These are phyloP conservation scores for Perkinsus chesapeaki DNA, from an alignment of 169 alveolate genomes.

Conservation along the genomic window DNA sequence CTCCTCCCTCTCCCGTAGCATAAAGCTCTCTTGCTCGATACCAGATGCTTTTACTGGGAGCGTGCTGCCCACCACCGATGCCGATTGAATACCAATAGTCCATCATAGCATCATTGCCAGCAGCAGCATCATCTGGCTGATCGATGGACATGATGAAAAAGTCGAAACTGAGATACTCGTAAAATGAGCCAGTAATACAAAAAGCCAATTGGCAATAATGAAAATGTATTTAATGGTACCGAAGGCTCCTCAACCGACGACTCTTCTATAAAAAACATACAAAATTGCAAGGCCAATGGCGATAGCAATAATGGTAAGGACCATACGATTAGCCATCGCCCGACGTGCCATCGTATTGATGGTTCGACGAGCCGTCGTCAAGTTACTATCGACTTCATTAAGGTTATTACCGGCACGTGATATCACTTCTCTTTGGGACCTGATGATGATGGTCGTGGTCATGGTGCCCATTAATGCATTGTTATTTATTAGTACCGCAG, in stretches of 20 bases:
- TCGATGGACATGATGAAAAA: not conserved
- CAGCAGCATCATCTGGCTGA: not conserved
- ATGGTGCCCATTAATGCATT: not conserved
- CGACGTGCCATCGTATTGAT: not conserved
- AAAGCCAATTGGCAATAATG: too few relatives aligned
- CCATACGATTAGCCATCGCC: not conserved
- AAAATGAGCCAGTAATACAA: too few relatives aligned
- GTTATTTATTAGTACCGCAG: not conserved
- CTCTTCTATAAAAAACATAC: not conserved
- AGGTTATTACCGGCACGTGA: not conserved
- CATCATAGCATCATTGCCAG: not conserved
- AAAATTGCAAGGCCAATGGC: not conserved
- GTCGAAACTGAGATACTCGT: too few relatives aligned
- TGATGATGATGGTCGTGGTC: not conserved
- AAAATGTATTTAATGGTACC: too few relatives aligned
- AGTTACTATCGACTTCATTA: not conserved
- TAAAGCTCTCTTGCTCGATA: not conserved
- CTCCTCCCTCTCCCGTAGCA: not conserved
- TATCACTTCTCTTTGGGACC: not conserved
- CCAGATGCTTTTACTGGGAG: not conserved
- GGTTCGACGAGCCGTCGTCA: not conserved
- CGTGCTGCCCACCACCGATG: not conserved
- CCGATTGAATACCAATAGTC: not conserved
- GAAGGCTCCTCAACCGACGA: not conserved
- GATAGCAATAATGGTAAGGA: not conserved